phyloP scores from a whole-genome alignment of 192 early-diverging fungal species.

The Coemansia sp. region DNA sequence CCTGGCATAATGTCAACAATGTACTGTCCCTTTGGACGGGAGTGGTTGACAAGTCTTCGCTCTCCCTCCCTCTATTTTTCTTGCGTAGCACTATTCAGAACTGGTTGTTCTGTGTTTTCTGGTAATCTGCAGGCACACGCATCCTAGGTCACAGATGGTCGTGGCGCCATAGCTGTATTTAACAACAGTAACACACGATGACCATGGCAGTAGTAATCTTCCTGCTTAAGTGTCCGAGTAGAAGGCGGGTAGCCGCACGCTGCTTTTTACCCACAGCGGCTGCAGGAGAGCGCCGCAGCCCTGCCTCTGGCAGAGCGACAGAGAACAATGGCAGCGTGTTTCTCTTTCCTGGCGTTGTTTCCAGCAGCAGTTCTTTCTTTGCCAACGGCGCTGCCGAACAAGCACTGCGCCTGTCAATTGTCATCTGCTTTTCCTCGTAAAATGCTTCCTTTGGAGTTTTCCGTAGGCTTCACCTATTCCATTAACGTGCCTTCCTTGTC shows the following conservation, averaged over 20 bases:
- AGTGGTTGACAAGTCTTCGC: neutral
- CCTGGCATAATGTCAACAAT: too few relatives aligned
- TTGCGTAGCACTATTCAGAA: neutral
- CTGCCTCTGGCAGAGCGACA: too few relatives aligned
- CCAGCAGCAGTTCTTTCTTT: too few relatives aligned
- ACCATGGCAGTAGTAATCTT: neutral
- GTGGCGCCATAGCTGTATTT: constrained; percentile 3
- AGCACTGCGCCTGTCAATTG: too few relatives aligned
- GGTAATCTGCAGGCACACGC: neutral
- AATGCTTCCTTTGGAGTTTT: too few relatives aligned
- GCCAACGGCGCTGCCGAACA: too few relatives aligned
- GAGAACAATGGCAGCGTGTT: too few relatives aligned
- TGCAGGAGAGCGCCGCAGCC: neutral
- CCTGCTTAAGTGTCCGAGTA: neutral
- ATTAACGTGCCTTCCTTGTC: too few relatives aligned
- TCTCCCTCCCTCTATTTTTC: neutral
- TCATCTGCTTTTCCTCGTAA: too few relatives aligned
- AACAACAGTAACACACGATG: constrained; percentile 3
- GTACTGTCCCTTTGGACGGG: neutral
- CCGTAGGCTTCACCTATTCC: too few relatives aligned
- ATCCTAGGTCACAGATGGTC: constrained; percentile 1
- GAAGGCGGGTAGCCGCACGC: constrained; percentile 2
- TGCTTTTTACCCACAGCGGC: neutral
- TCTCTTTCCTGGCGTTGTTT: too few relatives aligned
- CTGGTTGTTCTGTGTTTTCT: constrained; percentile 2